Percentiles rank a stretch among this genome's conserved stretches.
These are phyloP conservation scores for Phytophthora ohioensis DNA, from an alignment of 352 stramenopile species.

Conservation along the genomic window DNA sequence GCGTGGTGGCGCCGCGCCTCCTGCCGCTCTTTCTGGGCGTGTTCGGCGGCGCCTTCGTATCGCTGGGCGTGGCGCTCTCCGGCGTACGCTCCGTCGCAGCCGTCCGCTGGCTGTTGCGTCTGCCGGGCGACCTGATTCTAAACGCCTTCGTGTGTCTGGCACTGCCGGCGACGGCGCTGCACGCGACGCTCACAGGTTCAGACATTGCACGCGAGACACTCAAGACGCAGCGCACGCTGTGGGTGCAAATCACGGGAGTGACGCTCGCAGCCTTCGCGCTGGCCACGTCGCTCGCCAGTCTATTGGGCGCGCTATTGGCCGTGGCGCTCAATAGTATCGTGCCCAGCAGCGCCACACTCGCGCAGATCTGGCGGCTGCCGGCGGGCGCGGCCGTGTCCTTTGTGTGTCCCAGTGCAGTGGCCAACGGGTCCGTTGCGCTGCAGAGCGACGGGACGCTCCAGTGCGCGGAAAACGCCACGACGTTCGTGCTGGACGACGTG, in stretches of 20 bases:
- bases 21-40: conserved; percentile 41
- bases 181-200: conserved; percentile 20
- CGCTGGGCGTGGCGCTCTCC: conserved; percentile 52
- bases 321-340: conserved; percentile 51
- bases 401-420: conserved; percentile 27
- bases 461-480: conserved; percentile 51
- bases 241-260: conserved; percentile 20
- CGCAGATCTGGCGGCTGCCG: conserved; percentile 23
- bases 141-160: conserved; percentile 27
- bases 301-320: conserved; percentile 56
- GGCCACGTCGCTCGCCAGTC: conserved; percentile 53
- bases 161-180: conserved; percentile 21
- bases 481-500: conserved; percentile 63
- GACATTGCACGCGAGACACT: conserved; percentile 5
- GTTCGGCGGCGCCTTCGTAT: conserved; percentile 28
- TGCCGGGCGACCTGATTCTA: conserved; percentile 28
- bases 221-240: conserved; percentile 18
- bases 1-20: conserved; percentile 10
- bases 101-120: conserved; percentile 51
- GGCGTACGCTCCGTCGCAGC: conserved; percentile 27
- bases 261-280: conserved; percentile 44
- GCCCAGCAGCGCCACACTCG: conserved; percentile 30
- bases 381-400: conserved; percentile 31
- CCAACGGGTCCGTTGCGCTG: conserved; percentile 43
- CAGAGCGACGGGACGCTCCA: conserved; percentile 45